A percentile compares a stretch with the other conserved stretches of the same genome.
These are phyloP conservation scores for Podaxis sp. DNA, from an alignment of 768 basidiomycete species.

Conservation along the genomic window DNA sequence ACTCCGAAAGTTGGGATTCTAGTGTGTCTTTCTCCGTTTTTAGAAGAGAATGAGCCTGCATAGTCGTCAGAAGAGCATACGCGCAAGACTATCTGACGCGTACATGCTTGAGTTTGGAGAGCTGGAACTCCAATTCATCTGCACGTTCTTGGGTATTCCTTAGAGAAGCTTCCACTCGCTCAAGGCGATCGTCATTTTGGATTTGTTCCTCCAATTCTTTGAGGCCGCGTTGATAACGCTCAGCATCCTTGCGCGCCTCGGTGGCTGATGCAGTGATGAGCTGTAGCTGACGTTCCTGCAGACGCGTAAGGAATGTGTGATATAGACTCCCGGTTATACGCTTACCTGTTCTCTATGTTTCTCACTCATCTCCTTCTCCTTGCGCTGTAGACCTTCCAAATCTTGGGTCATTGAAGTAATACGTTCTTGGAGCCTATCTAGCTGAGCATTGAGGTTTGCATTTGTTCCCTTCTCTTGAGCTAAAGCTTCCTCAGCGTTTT, in stretches of 20 bases:
- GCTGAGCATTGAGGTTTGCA: constrained; percentile 38
- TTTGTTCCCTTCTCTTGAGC: constrained; percentile 42
- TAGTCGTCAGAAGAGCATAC: constrained; percentile 6
- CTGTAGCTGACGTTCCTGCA: constrained; percentile 76
- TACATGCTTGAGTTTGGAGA: constrained; percentile 79
- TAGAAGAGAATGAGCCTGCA: constrained; percentile 53
- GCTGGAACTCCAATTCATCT: constrained; percentile 80
- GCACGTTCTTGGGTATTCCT: constrained; percentile 80
- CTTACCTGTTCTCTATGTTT: constrained; percentile 52
- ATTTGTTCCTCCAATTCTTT: constrained; percentile 82
- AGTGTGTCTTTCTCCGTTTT: constrained; percentile 64
- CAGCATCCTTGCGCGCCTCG: constrained; percentile 53
- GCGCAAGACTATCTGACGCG: constrained; percentile 13
- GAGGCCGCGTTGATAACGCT: constrained; percentile 54
- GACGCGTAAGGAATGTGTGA: constrained; percentile 20
- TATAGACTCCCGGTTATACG: constrained; percentile 14
- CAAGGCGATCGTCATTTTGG: constrained; percentile 79
- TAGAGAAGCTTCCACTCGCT: constrained; percentile 68
- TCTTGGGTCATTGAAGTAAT: constrained; percentile 33
- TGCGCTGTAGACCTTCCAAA: constrained; percentile 42
- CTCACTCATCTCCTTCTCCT: constrained; percentile 57
- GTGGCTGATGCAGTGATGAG: constrained; percentile 52
- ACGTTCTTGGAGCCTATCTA: constrained; percentile 43
- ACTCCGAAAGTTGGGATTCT: constrained; percentile 43
- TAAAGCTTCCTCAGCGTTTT: constrained; percentile 40